Evolutionary conservation across 2,329 filamentous ascomycete genomes (phyloP), one percentile per base, ranked within the genome.

Genomic region (Phialocephala subalpina): DNA sequence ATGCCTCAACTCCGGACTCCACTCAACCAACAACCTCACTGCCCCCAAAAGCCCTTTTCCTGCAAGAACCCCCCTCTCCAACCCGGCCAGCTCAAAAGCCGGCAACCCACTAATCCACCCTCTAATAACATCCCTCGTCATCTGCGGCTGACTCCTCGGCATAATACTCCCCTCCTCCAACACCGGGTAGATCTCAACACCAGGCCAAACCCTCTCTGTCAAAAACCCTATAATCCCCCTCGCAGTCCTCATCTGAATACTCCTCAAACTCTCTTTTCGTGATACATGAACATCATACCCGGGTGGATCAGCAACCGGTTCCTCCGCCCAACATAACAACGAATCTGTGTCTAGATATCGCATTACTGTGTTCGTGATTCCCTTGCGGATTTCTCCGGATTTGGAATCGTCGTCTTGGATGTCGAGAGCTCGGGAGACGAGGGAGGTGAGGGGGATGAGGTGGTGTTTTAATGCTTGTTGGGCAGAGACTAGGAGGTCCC

Each of bases 291-390:
- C 80, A 40, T 78, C 78, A 42, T 78, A 75, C 22, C 74, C 73
- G 1, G 84, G 82, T 1, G 83, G 82, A 47, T 87, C 84, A 27
- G 85, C 69, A 0, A 67, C 62, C 77, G 76, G 85, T 79, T 66
- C 81, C 0, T 90, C 90, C 20, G 88, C 93, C 92, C 94, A 97
- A 85, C 95, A 98, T 1, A 99, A 87, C 40, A 98, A 81, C 0
- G 93, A 94, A 80, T 99, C 96, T 0, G 96, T 98, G 73, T 94
- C 90, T 29, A 99, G 86, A 78, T 98, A 98, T 56, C 91, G 87
- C 84, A 98, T 86, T 60, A 96, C 81, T 69, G 88, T 90, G 20
- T 82, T 83, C 18, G 91, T 81, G 56, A 97, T 89, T 47, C 85
- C 82, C 0, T 85, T 77, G 40, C 94, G 86, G 42, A 91, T 83